phyloP scores from a whole-genome alignment of 352 stramenopile species.

The Phytophthora pini region DNA sequence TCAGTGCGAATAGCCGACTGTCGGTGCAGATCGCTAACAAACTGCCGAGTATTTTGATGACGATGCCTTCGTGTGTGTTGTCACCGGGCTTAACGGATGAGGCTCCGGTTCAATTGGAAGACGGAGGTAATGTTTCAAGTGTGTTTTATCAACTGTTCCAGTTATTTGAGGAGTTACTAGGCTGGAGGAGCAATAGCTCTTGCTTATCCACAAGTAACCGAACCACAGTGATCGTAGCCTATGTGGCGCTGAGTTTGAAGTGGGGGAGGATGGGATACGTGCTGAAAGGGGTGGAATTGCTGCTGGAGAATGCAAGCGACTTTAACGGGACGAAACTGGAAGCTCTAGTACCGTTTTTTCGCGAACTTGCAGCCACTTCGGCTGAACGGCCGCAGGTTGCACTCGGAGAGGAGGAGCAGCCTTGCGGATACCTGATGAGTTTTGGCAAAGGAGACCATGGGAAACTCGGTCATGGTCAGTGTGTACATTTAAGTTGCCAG shows the following conservation, averaged over 20 bases:
- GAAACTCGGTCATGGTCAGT: slow-evolving; percentile 83
- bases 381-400: slow-evolving; percentile 32
- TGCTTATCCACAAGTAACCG: slow-evolving; percentile 34
- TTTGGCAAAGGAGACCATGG: slow-evolving; percentile 89
- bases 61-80: slow-evolving; percentile 60
- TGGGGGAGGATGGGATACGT: slow-evolving; percentile 64
- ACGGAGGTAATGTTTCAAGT: slow-evolving; percentile 28
- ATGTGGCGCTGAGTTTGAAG: slow-evolving; percentile 75
- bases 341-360: slow-evolving; percentile 41
- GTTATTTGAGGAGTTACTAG: slow-evolving; percentile 52
- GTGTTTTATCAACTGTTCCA: slow-evolving; percentile 66
- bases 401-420: slow-evolving; percentile 35
- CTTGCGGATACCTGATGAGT: slow-evolving; percentile 70
- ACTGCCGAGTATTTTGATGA: slow-evolving; percentile 63
- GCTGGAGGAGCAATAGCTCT: slow-evolving; percentile 5
- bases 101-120: background rate
- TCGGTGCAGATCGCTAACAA: slow-evolving; percentile 57
- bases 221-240: slow-evolving; percentile 50
- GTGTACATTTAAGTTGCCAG: slow-evolving; percentile 61
- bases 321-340: slow-evolving; percentile 33
- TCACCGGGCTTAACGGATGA: slow-evolving; percentile 51
- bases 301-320: slow-evolving; percentile 39
- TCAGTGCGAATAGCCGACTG: slow-evolving; percentile 38
- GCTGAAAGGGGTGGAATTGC: slow-evolving; percentile 42
- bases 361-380: slow-evolving; percentile 42